Percentiles rank a stretch among this genome's conserved stretches.
These are phyloP conservation scores for Trichoderma sp. DNA, from an alignment of 2,329 filamentous ascomycete genomes.

Conservation along the genomic window DNA sequence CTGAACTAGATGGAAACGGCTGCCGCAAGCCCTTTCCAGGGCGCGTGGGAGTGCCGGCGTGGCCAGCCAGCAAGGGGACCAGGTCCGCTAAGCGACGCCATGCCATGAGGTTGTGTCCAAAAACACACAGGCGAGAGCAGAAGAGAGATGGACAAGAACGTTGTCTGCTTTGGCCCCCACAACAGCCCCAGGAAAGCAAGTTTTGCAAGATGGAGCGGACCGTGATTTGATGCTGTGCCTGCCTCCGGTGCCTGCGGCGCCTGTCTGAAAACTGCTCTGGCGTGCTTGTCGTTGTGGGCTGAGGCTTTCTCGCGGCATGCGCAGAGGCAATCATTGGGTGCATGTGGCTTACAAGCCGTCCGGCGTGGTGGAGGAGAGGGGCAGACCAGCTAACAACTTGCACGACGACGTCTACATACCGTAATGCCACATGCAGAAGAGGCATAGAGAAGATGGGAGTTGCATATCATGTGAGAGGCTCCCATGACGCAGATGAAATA, in stretches of 20 bases:
- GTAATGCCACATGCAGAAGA: neutral
- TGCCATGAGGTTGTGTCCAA: conserved; percentile 16
- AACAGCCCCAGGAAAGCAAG: neutral
- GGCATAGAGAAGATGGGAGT: neutral
- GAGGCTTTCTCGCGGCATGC: conserved; percentile 13
- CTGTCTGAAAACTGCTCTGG: conserved; percentile 9
- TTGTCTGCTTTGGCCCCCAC: conserved; percentile 11
- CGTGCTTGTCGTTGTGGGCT: conserved; percentile 1
- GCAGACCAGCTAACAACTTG: conserved; percentile 1
- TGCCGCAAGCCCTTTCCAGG: conserved; percentile 16
- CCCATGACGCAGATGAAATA: neutral
- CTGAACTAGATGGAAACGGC: conserved; percentile 5
- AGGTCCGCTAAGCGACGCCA: conserved; percentile 17
- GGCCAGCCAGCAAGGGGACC: conserved; percentile 1
- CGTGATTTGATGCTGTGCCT: conserved; percentile 16
- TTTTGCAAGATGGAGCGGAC: neutral
- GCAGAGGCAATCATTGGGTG: conserved; percentile 16
- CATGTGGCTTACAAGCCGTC: conserved; percentile 15
- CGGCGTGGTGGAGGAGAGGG: neutral
- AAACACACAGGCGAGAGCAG: neutral
- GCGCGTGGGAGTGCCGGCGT: conserved; percentile 12
- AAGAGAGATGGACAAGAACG: neutral
- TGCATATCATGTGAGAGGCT: neutral
- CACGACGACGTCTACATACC: neutral
- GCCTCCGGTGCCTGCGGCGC: conserved; percentile 9